These are phyloP conservation scores for Pontederia crassipes DNA, from an alignment of 176 grass and related monocot genomes.

Conservation along the genomic window DNA sequence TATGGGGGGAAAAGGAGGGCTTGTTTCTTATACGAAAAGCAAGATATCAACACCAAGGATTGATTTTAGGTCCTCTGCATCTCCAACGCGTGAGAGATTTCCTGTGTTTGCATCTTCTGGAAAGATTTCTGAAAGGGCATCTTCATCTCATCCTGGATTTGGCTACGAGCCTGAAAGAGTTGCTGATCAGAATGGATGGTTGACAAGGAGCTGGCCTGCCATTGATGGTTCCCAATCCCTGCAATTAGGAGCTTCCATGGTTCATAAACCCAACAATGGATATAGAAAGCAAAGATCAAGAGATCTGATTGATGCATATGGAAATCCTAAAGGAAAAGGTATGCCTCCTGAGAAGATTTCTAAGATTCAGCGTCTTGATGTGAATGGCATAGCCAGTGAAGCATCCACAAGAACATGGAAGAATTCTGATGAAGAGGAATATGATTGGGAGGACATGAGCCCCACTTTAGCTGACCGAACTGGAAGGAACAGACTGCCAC, in stretches of 20 bases:
- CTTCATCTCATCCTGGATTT: conserved; percentile 36
- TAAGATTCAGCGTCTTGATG: conserved; percentile 64
- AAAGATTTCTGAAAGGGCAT: conserved; percentile 32
- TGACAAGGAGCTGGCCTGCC: conserved; percentile 24
- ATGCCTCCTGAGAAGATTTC: conserved; percentile 39
- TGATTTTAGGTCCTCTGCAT: conserved; percentile 32
- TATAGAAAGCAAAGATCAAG: conserved; percentile 59
- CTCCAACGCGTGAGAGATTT: conserved; percentile 50
- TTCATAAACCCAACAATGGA: conserved; percentile 44
- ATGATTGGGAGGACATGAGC: conserved; percentile 96
- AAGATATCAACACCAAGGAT: conserved; percentile 30
- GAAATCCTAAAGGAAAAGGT: conserved; percentile 62
- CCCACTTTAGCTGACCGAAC: conserved; percentile 63
- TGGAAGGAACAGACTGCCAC: conserved; percentile 37
- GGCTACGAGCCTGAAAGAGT: conserved; percentile 38
- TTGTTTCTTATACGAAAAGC: conserved; percentile 37
- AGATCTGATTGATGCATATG: conserved; percentile 96
- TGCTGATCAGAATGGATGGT: conserved; percentile 35
- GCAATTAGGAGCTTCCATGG: conserved; percentile 3
- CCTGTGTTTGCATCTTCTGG: conserved; percentile 31
- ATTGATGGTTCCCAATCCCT: conserved; percentile 28
- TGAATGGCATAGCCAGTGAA: conserved; percentile 40
- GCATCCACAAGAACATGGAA: conserved; percentile 58
- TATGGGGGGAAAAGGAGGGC: conserved; percentile 23
- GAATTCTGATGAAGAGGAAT: conserved; percentile 83